Conservation (phyloP, 371 early-diverging fungal genomes). For the Dichotomocladium elegans region DNA sequence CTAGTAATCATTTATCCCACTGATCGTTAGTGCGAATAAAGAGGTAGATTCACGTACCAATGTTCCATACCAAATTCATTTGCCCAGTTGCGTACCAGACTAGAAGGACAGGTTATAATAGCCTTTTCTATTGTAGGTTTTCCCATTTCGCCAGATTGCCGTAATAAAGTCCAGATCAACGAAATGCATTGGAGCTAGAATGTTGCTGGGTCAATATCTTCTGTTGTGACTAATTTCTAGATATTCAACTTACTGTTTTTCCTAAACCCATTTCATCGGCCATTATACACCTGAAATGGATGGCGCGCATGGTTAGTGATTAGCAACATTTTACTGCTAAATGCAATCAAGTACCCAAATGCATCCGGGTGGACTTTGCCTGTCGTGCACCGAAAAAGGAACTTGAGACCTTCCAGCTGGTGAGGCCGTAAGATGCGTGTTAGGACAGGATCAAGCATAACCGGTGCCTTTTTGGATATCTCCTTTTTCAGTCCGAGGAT, state of each 20-base stretch:
- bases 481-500: constrained; percentile 53
- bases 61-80: constrained; percentile 64
- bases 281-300: constrained; percentile 85
- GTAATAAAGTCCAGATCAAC: constrained; percentile 89
- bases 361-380: constrained; percentile 65
- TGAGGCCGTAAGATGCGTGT: constrained; percentile 88
- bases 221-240: background rate
- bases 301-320: too few species aligned
- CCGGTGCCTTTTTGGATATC: constrained; percentile 50
- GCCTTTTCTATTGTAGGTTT: constrained; percentile 92
- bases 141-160: constrained; percentile 84
- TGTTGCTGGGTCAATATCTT: background rate
- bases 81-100: constrained; percentile 85
- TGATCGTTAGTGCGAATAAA: background rate
- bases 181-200: constrained; percentile 81
- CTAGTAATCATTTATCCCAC: constrained; percentile 15
- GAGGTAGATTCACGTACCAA: background rate
- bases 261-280: constrained; percentile 99
- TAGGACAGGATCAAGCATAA: constrained; percentile 82
- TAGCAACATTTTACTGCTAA: background rate
- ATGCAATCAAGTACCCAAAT: constrained; percentile 29
- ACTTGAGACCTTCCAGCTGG: constrained; percentile 89
- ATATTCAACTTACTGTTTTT: constrained; percentile 70
- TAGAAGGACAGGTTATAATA: constrained; percentile 80
- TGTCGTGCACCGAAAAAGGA: constrained; percentile 90